These are phyloP conservation scores for Dioszegia aurantiaca DNA, from an alignment of 768 basidiomycete genomes.

Conservation along the genomic window DNA sequence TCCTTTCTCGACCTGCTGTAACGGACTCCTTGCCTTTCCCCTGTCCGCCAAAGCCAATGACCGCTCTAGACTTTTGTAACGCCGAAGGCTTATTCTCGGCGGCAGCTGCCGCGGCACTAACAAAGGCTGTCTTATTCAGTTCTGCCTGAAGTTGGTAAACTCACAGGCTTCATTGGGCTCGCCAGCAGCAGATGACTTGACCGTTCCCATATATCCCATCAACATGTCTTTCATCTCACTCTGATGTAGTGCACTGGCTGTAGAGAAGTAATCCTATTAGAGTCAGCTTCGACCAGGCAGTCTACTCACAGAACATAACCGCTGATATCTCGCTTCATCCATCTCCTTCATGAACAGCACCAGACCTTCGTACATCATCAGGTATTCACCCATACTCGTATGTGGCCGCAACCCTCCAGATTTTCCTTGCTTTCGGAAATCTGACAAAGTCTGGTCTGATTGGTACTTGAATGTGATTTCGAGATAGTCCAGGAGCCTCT, in stretches of 20 bases:
- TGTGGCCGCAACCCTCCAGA: conserved; percentile 60
- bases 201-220: conserved; percentile 58
- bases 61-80: conserved; percentile 77
- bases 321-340: conserved; percentile 83
- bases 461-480: conserved; percentile 85
- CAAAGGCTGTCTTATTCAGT: conserved; percentile 38
- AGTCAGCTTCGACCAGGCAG: conserved; percentile 8
- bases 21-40: conserved; percentile 55
- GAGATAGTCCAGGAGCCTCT: conserved; percentile 81
- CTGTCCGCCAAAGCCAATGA: conserved; percentile 59
- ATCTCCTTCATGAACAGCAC: conserved; percentile 94
- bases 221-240: conserved; percentile 75
- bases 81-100: conserved; percentile 53
- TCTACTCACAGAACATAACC: conserved; percentile 75
- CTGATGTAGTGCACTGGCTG: conserved; percentile 74
- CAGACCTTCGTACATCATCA: conserved; percentile 82
- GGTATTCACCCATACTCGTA: conserved; percentile 70
- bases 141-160: conserved; percentile 16
- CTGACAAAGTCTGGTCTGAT: conserved; percentile 51
- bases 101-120: conserved; percentile 39
- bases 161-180: conserved; percentile 68
- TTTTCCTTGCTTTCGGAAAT: conserved; percentile 39
- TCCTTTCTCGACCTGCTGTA: conserved; percentile 63
- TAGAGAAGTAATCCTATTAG: conserved; percentile 80
- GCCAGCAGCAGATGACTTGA: conserved; percentile 71